Evolutionary conservation across 2,329 filamentous ascomycete genomes (phyloP).

Genomic region (Ambrosiella xylebori): DNA sequence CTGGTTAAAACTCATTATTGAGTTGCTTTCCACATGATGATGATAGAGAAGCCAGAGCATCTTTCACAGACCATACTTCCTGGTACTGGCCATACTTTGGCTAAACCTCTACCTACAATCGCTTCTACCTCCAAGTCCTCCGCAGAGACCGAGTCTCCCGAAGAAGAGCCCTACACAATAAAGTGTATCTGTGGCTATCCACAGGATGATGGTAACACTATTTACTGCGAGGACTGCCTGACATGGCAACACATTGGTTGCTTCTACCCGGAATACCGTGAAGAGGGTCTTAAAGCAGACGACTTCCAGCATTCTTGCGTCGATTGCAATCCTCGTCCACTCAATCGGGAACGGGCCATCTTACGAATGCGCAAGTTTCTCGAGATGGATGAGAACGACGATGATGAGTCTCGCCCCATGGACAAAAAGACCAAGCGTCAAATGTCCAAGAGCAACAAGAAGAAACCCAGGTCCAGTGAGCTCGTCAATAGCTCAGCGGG

Average conservation of each 20-base stretch:
- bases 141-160: slow-evolving; percentile 16
- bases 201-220: slow-evolving; percentile 94
- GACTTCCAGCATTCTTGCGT: slow-evolving; percentile 70
- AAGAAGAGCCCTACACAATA: slow-evolving; percentile 81
- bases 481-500: slow-evolving; percentile 24
- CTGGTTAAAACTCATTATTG: background rate
- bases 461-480: slow-evolving; percentile 60
- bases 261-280: slow-evolving; percentile 64
- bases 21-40: slow-evolving; percentile 30
- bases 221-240: slow-evolving; percentile 88
- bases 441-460: slow-evolving; percentile 69
- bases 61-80: slow-evolving; percentile 36
- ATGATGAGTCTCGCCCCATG: slow-evolving; percentile 6
- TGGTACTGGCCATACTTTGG: slow-evolving; percentile 33
- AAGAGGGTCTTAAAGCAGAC: slow-evolving; percentile 47
- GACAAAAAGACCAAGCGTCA: slow-evolving; percentile 54
- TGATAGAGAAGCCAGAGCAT: slow-evolving; percentile 41
- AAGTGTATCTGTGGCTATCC: slow-evolving; percentile 91
- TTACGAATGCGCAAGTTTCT: slow-evolving; percentile 32
- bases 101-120: slow-evolving; percentile 22
- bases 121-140: slow-evolving; percentile 21
- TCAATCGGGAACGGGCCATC: slow-evolving; percentile 59
- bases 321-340: slow-evolving; percentile 63
- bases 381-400: slow-evolving; percentile 38
- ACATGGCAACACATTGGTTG: slow-evolving; percentile 98